A percentile compares a stretch with the other conserved stretches of the same genome.
Evolutionary conservation across 352 stramenopile genomes (phyloP).

Genomic region (Plasmopara muralis): DNA sequence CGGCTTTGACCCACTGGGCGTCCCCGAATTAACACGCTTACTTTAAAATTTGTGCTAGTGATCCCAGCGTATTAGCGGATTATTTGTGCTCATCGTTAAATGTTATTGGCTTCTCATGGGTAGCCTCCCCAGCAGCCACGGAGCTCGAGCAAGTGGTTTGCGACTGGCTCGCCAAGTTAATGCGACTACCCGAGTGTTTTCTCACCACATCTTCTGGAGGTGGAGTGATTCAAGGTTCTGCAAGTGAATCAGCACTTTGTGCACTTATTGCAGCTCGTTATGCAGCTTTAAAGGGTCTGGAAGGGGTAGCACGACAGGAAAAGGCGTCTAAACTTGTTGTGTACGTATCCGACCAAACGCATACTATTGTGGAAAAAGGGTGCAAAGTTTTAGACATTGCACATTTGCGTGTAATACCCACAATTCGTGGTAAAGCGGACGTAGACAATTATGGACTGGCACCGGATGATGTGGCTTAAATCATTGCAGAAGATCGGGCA

Average conservation of each 20-base stretch:
- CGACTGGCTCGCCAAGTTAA: constrained; percentile 58
- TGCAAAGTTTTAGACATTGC: constrained; percentile 61
- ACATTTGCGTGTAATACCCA: constrained; percentile 47
- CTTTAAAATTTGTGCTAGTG: constrained; percentile 43
- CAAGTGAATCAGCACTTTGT: no score
- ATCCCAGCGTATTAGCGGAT: constrained; percentile 50
- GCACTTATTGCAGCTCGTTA: no score
- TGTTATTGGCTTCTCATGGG: constrained; percentile 62
- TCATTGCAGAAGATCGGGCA: constrained; percentile 26
- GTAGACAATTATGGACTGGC: constrained; percentile 43
- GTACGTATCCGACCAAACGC: constrained; percentile 69
- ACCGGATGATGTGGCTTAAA: no score
- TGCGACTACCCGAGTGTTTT: constrained; percentile 50
- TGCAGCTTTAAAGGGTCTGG: no score
- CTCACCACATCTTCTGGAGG: no score
- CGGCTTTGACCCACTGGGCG: no score
- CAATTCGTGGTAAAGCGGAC: constrained; percentile 36
- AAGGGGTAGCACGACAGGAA: no score
- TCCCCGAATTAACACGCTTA: no score
- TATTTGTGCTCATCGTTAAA: constrained; percentile 48
- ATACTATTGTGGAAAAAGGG: constrained; percentile 59
- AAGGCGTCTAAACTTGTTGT: constrained; percentile 30
- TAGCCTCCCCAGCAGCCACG: constrained; percentile 46
- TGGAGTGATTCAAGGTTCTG: no score
- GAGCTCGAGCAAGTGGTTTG: constrained; percentile 65